Evolutionary conservation across 2,329 filamentous ascomycete species (phyloP).

Genomic region (Rugonectria rugulosa): DNA sequence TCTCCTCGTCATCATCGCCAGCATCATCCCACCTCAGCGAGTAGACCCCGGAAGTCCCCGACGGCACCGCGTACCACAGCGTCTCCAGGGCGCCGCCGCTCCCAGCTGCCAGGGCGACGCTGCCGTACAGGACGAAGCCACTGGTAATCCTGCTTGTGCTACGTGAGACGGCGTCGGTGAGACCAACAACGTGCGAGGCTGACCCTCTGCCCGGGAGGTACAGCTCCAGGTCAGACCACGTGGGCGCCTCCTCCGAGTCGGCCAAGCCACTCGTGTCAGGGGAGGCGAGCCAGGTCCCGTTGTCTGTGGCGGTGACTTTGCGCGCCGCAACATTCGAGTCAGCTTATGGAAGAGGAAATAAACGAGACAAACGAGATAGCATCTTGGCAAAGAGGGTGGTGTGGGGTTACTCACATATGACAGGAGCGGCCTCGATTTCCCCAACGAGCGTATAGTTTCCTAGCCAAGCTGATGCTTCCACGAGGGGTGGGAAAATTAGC

Average conservation of each 20-base stretch:
- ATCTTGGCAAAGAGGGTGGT: too few relatives aligned
- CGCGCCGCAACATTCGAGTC: neutral
- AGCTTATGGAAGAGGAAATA: neutral
- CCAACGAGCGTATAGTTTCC: constrained; percentile 10
- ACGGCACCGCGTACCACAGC: constrained; percentile 16
- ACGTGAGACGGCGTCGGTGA: constrained; percentile 4
- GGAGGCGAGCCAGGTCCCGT: constrained; percentile 11
- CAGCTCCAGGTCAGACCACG: constrained; percentile 15
- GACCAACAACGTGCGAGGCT: constrained; percentile 11
- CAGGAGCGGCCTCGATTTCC: constrained; percentile 17
- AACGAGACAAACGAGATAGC: too few relatives aligned
- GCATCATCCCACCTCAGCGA: constrained; percentile 19
- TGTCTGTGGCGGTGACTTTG: constrained; percentile 3
- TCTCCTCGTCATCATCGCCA: neutral
- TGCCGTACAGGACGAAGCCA: constrained; percentile 19
- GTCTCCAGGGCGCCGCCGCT: neutral
- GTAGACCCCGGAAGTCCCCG: constrained; percentile 10
- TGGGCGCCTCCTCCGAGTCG: constrained; percentile 4
- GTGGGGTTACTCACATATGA: constrained; percentile 12
- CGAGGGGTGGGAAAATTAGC: too few relatives aligned
- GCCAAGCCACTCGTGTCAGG: constrained; percentile 15
- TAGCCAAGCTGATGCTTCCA: constrained; percentile 13
- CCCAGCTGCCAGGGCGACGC: neutral
- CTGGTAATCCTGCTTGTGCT: neutral
- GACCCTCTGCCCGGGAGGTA: constrained; percentile 12